Base-by-base conservation (phyloP, 2,329 filamentous ascomycete species). In the Macrophomina tecta region DNA sequence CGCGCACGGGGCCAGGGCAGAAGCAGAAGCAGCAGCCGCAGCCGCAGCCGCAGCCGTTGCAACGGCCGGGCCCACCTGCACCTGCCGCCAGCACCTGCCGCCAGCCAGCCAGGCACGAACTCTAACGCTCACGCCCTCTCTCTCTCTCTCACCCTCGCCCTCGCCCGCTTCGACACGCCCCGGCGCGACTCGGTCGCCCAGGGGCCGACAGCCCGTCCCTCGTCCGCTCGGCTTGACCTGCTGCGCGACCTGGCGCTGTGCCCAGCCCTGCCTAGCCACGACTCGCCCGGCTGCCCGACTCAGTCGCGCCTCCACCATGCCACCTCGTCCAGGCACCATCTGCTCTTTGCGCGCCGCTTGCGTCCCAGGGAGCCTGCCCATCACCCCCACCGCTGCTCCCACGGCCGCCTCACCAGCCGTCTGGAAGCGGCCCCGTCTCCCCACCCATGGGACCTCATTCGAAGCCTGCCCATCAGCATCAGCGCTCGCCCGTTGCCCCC, bases 381-480 rank as follows among this genome's bases (percentile, higher is more conserved):
- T 62, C 58, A 16, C 42, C 58, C 45, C 58, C 58, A 45, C 58
- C 45, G 16, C 30, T 28, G 45, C 30, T 3, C 7, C 5, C 23
- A 1, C 18, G 18, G 4, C 11, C 40, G 4, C 14, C 16, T 32
- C 32, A n/a, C 58, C 58, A 30, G 30, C 45, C 42, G 42, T 49
- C 58, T 62, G 58, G 45, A 62, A 62, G 45, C 58, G 58, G 42
- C 45, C 30, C 58, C 58, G 58, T 49, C 58, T 62, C 58, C 58
- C 58, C 58, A 49, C n/a, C 42, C 58, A 38, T 62, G 58, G 58
- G 28, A 49, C 32, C 32, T 30, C 49, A 46, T 18, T 46, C 56
- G 56, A 48, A 34, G 46, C 40, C 56, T 23, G 56, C 14, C 28
- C 56, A 48, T 60, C 56, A 16, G 18, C 23, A 46, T n/a, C 42